phyloP scores from a whole-genome alignment of 306 rosid species.

The Casuarina glauca region DNA sequence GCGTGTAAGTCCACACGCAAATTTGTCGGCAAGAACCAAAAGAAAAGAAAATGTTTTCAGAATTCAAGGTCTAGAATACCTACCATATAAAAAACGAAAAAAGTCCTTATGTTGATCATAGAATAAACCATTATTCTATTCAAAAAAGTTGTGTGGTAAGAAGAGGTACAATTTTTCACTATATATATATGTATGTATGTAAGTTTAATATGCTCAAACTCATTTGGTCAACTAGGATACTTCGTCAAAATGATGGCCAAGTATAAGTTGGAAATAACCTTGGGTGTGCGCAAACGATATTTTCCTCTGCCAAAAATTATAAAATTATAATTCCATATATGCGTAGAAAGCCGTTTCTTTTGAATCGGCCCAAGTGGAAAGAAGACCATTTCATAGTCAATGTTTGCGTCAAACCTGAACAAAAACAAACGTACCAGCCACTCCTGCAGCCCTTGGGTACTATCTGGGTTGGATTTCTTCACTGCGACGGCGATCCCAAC shows the following conservation, averaged over 20 bases:
- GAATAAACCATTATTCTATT: too few relatives aligned
- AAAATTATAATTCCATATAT: not conserved
- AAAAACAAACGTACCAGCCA: conserved; percentile 55
- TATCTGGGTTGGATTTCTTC: conserved; percentile 68
- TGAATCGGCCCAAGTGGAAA: not conserved
- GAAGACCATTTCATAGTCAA: not conserved
- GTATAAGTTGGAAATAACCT: too few relatives aligned
- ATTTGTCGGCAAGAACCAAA: not conserved
- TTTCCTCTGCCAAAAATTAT: too few relatives aligned
- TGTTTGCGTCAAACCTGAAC: too few relatives aligned
- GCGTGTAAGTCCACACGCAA: not conserved
- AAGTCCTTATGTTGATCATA: too few relatives aligned
- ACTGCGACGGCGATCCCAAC: conserved; percentile 81
- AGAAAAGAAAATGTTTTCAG: not conserved
- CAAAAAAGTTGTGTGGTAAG: too few relatives aligned
- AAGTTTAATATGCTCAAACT: too few relatives aligned
- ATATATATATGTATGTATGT: too few relatives aligned
- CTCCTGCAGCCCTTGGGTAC: conserved; percentile 70
- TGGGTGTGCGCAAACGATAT: too few relatives aligned
- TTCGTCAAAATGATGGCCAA: too few relatives aligned
- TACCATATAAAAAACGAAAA: not conserved
- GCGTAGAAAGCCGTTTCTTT: not conserved
- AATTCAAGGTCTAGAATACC: not conserved
- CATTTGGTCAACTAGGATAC: too few relatives aligned
- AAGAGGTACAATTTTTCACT: too few relatives aligned